Evolutionary conservation across 2,329 filamentous ascomycete species (phyloP).

Genomic region (Coleophoma eucalyptorum): DNA sequence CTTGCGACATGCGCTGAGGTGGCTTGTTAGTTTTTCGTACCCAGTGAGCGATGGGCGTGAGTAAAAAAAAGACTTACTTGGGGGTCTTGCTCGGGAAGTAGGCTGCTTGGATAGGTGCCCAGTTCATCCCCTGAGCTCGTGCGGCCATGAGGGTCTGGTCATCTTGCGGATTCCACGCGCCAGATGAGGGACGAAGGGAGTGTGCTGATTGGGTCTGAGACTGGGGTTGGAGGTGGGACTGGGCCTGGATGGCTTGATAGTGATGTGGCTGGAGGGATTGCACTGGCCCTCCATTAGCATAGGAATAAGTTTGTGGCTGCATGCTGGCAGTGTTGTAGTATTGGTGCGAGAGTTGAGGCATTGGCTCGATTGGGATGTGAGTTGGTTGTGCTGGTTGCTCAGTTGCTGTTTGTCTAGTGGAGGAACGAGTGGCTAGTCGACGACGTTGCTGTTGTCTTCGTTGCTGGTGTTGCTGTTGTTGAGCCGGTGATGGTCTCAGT

Average conservation of each 20-base stretch:
- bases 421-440: not conserved
- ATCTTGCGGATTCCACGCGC: conserved; percentile 70
- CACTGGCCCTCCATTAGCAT: conserved; percentile 1
- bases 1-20: conserved; percentile 68
- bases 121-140: conserved; percentile 73
- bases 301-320: conserved; percentile 3
- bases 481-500: conserved; percentile 9
- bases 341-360: conserved; percentile 1
- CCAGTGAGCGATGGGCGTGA: not conserved
- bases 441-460: not conserved
- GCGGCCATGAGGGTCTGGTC: conserved; percentile 71
- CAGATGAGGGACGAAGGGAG: conserved; percentile 48
- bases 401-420: conserved; percentile 7
- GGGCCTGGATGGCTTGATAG: not conserved
- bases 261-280: conserved; percentile 9
- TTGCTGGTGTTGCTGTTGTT: conserved; percentile 8
- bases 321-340: conserved; percentile 1
- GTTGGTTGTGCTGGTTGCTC: conserved; percentile 14
- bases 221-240: not conserved
- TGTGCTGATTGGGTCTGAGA: conserved; percentile 6
- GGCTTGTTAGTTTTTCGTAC: conserved; percentile 43
- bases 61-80: conserved; percentile 9
- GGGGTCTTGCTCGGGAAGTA: conserved; percentile 73
- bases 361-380: conserved; percentile 1
- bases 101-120: conserved; percentile 72